Evolutionary conservation across 345 rosid genomes (phyloP).

Genomic region (Balakata baccata): DNA sequence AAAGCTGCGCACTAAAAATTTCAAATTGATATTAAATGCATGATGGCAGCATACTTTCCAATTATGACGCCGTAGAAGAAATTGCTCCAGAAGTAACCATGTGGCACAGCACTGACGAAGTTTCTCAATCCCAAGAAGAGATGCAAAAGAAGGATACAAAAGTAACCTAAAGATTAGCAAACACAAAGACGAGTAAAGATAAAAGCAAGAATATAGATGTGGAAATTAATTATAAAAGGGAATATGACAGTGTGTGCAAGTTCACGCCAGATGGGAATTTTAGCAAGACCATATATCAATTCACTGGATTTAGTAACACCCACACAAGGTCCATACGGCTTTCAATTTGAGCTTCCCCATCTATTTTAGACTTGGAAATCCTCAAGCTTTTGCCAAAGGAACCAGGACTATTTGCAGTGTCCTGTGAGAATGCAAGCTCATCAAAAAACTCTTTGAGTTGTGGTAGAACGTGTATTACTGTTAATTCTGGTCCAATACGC

Average conservation of each 20-base stretch:
- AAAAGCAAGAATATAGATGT: slow-evolving; percentile 15
- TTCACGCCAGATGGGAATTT: slow-evolving; percentile 6
- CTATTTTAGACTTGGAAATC: slow-evolving; percentile 38
- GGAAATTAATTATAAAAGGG: neutral
- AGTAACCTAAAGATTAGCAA: slow-evolving; percentile 55
- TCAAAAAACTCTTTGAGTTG: slow-evolving; percentile 85
- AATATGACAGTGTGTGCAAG: neutral
- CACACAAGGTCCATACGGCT: slow-evolving; percentile 94
- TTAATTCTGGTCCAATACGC: slow-evolving; percentile 86
- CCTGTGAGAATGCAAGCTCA: slow-evolving; percentile 93
- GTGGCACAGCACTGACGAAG: slow-evolving; percentile 91
- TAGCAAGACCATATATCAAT: slow-evolving; percentile 18
- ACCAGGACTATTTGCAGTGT: slow-evolving; percentile 42
- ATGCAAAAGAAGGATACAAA: slow-evolving; percentile 84
- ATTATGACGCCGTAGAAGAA: slow-evolving; percentile 71
- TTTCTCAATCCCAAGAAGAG: slow-evolving; percentile 90
- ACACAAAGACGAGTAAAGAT: neutral
- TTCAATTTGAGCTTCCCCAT: slow-evolving; percentile 60
- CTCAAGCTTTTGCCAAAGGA: slow-evolving; percentile 47
- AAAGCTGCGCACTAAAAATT: slow-evolving; percentile 14
- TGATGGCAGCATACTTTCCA: slow-evolving; percentile 69
- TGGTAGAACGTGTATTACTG: slow-evolving; percentile 80
- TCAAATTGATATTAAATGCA: slow-evolving; percentile 11
- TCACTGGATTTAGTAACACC: slow-evolving; percentile 34
- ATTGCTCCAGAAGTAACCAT: slow-evolving; percentile 94